phyloP scores from a whole-genome alignment of 2,329 filamentous ascomycete genomes.

The Penicillium sp. region DNA sequence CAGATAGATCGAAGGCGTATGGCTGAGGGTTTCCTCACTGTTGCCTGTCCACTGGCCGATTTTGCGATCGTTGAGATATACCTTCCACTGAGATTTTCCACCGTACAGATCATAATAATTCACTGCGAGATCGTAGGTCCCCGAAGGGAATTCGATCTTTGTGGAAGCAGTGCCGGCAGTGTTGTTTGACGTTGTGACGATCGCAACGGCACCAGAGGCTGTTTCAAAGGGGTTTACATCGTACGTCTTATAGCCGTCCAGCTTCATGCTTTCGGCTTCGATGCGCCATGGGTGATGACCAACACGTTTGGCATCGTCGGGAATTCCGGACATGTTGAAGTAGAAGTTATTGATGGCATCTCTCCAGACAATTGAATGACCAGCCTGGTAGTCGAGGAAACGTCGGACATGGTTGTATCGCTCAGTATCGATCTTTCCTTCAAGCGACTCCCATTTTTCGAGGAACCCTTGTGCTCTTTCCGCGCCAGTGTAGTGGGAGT shows the following conservation, averaged over 20 bases:
- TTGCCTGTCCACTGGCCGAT: conserved; percentile 63
- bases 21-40: conserved; percentile 60
- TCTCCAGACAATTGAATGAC: conserved; percentile 70
- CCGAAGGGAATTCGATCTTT: conserved; percentile 50
- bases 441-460: conserved; percentile 55
- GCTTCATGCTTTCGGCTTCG: conserved; percentile 66
- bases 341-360: conserved; percentile 69
- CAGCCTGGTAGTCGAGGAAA: conserved; percentile 65
- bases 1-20: conserved; percentile 59
- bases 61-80: conserved; percentile 55
- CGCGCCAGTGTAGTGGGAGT: conserved; percentile 62
- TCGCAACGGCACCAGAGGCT: conserved; percentile 57
- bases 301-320: conserved; percentile 59
- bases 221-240: conserved; percentile 60
- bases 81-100: conserved; percentile 58
- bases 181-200: conserved; percentile 57
- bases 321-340: conserved; percentile 60
- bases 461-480: conserved; percentile 61
- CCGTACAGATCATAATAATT: conserved; percentile 66
- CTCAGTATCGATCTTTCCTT: conserved; percentile 60
- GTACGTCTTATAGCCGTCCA: conserved; percentile 59
- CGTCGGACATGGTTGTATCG: conserved; percentile 61
- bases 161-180: conserved; percentile 54
- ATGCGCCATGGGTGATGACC: conserved; percentile 65
- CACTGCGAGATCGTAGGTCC: conserved; percentile 63